Evolutionary conservation across 306 rosid species (phyloP), one percentile per base, ranked within the genome.

Genomic region (Boehmeria nivea): DNA sequence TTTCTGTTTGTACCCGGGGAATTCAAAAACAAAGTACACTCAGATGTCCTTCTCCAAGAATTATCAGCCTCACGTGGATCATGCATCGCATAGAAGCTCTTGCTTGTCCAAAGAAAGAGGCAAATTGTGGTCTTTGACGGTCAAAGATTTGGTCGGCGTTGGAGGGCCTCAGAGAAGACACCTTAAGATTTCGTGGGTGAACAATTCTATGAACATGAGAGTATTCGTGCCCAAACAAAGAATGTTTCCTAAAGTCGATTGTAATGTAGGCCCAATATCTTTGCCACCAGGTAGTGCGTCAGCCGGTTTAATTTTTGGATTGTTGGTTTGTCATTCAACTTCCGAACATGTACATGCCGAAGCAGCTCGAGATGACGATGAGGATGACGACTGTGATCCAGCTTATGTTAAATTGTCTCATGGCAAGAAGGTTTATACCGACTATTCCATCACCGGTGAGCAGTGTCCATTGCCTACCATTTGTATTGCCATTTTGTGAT

Each of bases 401-500:
- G 66, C 82, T 21, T 58, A 61, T 63, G 74, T 42, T 47, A 81
- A 77, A 58, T 26, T 77, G 34, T 69, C 87, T 23, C 95, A 75
- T 46, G 96, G 95, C 47, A 87, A 82, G 83, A 66, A 72, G 77
- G 89, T 91, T 42, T 81, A 68, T 68, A 84, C 84, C 10, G 81
- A 91, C 72, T 91, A 82, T 73, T 82, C 95, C 18, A 81, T 91
- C 43, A 91, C 75, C 27, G 95, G 98, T 87, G 72, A 78, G 91
- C 71, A 46, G 49, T 67, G 11, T 57, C 53, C 60, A n/a, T 69
- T 57, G 15, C 36, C 47, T 43, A 23, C 13, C 36, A 27, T 61
- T 70, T 39, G 19, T 17, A 13, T 3, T 53, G 22, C n/a, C 57
- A 9, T 60, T 49, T 19, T 12, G 15, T 19, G 37, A 28, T 20